phyloP scores from a whole-genome alignment of 2,329 filamentous ascomycete genomes.

The Diaporthe vexans region DNA sequence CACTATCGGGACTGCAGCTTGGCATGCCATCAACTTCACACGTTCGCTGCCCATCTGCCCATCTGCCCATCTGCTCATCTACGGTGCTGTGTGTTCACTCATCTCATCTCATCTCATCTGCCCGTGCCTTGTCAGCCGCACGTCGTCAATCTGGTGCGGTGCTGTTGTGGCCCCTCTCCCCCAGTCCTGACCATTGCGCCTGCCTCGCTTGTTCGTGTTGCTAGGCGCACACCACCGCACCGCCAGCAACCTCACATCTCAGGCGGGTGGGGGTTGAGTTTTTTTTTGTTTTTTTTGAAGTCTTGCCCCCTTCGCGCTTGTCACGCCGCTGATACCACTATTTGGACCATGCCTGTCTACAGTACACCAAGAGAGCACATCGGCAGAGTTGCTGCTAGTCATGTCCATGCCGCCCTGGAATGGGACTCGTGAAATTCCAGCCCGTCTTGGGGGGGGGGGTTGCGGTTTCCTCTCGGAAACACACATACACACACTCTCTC shows the following conservation, averaged over 20 bases:
- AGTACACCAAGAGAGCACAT: too few relatives aligned
- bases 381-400: too few relatives aligned
- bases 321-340: too few relatives aligned
- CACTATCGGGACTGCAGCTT: slow-evolving; percentile 29
- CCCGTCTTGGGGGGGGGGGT: too few relatives aligned
- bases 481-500: too few relatives aligned
- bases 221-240: slow-evolving; percentile 20
- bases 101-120: not conserved
- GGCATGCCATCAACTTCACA: slow-evolving; percentile 15
- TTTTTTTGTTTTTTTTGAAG: not conserved
- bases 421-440: too few relatives aligned
- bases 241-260: slow-evolving; percentile 1
- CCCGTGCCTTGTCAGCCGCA: slow-evolving; percentile 22
- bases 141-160: slow-evolving; percentile 3
- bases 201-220: not conserved
- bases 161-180: not conserved
- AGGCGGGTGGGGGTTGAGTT: slow-evolving; percentile 2
- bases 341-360: too few relatives aligned
- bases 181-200: slow-evolving; percentile 8
- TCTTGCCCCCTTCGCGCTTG: not conserved
- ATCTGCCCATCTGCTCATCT: too few relatives aligned
- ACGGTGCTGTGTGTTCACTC: too few relatives aligned
- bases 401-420: too few relatives aligned
- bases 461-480: too few relatives aligned
- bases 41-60: not conserved